These are phyloP conservation scores for Plasmodium malariae DNA, from an alignment of 169 alveolate genomes.

Conservation along the genomic window DNA sequence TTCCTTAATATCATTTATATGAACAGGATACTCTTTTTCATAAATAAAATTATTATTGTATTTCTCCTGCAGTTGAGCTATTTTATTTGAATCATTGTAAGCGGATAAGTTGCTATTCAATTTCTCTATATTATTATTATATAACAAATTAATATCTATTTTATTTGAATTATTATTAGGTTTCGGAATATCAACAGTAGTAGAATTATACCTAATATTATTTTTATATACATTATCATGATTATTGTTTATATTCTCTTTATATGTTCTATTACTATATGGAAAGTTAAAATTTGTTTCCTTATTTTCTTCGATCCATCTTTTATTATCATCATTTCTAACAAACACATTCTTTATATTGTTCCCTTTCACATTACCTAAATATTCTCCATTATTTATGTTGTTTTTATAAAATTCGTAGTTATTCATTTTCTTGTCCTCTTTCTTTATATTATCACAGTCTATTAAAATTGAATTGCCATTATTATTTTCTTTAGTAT, in stretches of 20 bases:
- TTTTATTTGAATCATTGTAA: constrained; percentile 47
- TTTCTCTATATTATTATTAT: constrained; percentile 47
- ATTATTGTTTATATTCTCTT: constrained; percentile 20
- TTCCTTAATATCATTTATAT: constrained; percentile 21
- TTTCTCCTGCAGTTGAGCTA: constrained; percentile 50
- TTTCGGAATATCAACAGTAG: constrained; percentile 12
- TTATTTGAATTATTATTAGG: constrained; percentile 28
- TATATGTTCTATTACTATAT: constrained; percentile 44
- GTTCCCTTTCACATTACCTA: constrained; percentile 19
- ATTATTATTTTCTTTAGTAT: constrained; percentile 26
- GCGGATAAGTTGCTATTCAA: constrained; percentile 43
- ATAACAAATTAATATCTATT: constrained; percentile 38
- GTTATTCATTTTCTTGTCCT: constrained; percentile 50
- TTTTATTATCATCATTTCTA: constrained; percentile 18
- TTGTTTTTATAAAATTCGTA: constrained; percentile 54
- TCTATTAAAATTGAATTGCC: constrained; percentile 4
- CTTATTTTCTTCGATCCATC: constrained; percentile 27
- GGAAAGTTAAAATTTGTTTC: constrained; percentile 32
- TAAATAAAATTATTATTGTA: constrained; percentile 49
- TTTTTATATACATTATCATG: constrained; percentile 21
- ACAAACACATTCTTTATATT: constrained; percentile 39
- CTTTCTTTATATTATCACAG: constrained; percentile 52
- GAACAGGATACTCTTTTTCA: constrained; percentile 39
- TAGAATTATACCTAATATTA: constrained; percentile 56
- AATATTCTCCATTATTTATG: constrained; percentile 28